Evolutionary conservation across 805 yeast genomes (phyloP), one percentile per base, ranked within the genome.

Genomic region (Candida gorgasii): DNA sequence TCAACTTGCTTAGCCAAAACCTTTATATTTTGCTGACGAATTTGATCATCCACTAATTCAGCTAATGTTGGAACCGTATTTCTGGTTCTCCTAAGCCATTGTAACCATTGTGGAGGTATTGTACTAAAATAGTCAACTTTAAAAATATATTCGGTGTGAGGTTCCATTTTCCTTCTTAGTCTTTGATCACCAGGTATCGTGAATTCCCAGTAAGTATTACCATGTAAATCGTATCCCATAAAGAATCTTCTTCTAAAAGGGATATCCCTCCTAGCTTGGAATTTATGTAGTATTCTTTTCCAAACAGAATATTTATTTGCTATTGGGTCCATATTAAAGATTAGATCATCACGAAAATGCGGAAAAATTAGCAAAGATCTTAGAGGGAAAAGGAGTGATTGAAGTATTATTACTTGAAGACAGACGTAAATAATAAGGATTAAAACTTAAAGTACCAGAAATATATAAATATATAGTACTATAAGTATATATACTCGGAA

Each of bases 151-250:
- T 70, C 67, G 28, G 65, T 61, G 30, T 63, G 58, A 9, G 88
- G 86, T 43, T 82, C 80, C 42, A 82, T 73, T 41, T 84, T 78
- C 34, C 95, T 62, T 37, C 95, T 65, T 45, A 82, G 69, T 44
- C 82, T 61, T 18, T 61, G 69, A 52, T 75, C 72, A 5, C 75
- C 74, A 46, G 78, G 80, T 18, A 76, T 66, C 39, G 73, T 71
- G 61, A 84, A 81, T 58, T 87, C 96, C 95, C 95, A 87, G 64
- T 83, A 87, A 1, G 92, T 80, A 59, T 87, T 87, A 2, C 93
- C 95, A 29, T 79, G 80, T n/a, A 88, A 68, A 55, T 87, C 95
- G 55, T 85, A 86, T 2, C 89, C 86, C 8, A 82, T 71, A 52
- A 86, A 86, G 67, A 81, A 86, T 57, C 72, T 74, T 42, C 73